A percentile compares a stretch with the other conserved stretches of the same genome.
Evolutionary conservation across 805 yeast species (phyloP).

Genomic region (Metschnikowia reukaufii): DNA sequence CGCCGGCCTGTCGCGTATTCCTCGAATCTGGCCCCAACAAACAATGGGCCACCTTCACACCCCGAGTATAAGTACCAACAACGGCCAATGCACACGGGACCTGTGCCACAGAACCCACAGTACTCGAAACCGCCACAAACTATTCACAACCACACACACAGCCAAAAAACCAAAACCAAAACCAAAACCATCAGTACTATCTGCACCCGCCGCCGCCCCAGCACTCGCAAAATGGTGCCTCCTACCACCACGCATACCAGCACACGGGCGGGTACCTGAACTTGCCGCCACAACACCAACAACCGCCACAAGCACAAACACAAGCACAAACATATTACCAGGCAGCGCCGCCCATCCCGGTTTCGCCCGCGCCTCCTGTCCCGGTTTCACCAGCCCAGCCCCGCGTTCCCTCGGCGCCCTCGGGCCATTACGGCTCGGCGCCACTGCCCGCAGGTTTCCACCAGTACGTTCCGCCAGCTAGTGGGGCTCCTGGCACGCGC

Average conservation of each 20-base stretch:
- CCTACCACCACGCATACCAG: slow-evolving; percentile 6
- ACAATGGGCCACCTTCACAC: background rate
- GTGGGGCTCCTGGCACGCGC: background rate
- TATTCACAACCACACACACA: slow-evolving; percentile 17
- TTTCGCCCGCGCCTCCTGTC: background rate
- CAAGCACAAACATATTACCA: background rate
- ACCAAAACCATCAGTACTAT: too few relatives aligned
- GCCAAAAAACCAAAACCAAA: too few relatives aligned
- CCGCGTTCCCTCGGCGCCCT: slow-evolving; percentile 7
- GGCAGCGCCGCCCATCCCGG: background rate
- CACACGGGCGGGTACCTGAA: background rate
- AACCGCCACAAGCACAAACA: slow-evolving; percentile 1
- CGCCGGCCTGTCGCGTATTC: too few relatives aligned
- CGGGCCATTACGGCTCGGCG: slow-evolving; percentile 7
- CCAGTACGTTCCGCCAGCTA: background rate
- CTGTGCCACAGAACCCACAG: too few relatives aligned
- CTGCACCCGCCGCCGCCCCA: slow-evolving; percentile 13
- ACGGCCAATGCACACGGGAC: too few relatives aligned
- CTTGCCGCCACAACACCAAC: slow-evolving; percentile 4
- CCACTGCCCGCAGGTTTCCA: slow-evolving; percentile 1
- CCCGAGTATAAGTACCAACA: slow-evolving; percentile 5
- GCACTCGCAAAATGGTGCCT: slow-evolving; percentile 1
- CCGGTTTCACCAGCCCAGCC: slow-evolving; percentile 10
- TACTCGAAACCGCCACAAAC: too few relatives aligned
- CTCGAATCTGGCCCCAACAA: too few relatives aligned